These are phyloP conservation scores for Chaetomium sp. DNA, from an alignment of 2,329 filamentous ascomycete genomes.

Conservation along the genomic window DNA sequence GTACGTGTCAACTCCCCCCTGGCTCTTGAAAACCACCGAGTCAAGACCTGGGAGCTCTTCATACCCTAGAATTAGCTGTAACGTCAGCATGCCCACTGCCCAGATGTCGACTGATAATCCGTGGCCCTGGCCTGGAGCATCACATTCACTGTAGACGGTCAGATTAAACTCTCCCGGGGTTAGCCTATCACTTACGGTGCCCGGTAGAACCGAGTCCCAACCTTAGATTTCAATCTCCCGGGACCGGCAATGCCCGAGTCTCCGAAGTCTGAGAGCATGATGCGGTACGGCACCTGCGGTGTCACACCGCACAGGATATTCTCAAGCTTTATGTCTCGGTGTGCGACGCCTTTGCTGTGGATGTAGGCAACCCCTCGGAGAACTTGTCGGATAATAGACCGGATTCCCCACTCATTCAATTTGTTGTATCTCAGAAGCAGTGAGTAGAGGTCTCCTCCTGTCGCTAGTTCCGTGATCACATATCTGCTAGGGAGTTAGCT, in stretches of 20 bases:
- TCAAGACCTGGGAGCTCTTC: conserved; percentile 33
- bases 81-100: conserved; percentile 52
- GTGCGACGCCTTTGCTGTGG: conserved; percentile 53
- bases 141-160: conserved; percentile 45
- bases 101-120: conserved; percentile 52
- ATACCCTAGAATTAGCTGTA: conserved; percentile 40
- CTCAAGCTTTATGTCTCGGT: conserved; percentile 58
- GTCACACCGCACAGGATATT: conserved; percentile 55
- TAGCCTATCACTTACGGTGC: conserved; percentile 50
- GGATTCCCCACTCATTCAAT: conserved; percentile 48
- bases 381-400: conserved; percentile 52
- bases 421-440: conserved; percentile 44
- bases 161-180: neutral
- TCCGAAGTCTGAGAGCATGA: conserved; percentile 58
- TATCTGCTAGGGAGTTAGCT: conserved; percentile 44
- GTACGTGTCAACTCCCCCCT: conserved; percentile 22
- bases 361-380: conserved; percentile 51
- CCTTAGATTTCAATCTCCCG: conserved; percentile 47
- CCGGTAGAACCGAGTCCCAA: conserved; percentile 52
- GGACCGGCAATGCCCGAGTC: conserved; percentile 48
- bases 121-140: conserved; percentile 37
- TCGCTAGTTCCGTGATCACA: conserved; percentile 59
- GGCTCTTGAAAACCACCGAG: conserved; percentile 23
- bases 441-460: conserved; percentile 57
- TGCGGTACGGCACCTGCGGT: conserved; percentile 47